Conservation (phyloP, 2,329 filamentous ascomycete genomes). For the Clonostachys sp. region DNA sequence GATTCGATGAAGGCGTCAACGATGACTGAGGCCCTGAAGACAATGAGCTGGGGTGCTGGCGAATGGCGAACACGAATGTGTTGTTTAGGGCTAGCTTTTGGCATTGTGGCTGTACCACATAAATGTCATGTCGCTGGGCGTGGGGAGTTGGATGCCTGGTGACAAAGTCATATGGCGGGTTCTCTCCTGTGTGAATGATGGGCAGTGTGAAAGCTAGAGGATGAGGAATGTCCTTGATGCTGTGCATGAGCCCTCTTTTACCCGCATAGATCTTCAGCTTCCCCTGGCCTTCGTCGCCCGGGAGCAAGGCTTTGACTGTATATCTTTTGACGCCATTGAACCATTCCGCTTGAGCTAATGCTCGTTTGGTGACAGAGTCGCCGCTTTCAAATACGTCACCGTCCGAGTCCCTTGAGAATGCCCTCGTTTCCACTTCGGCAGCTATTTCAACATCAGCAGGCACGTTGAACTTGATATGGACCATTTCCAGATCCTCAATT, state of each 20-base stretch:
- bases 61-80: conserved; percentile 94
- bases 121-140: conserved; percentile 94
- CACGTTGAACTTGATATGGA: conserved; percentile 83
- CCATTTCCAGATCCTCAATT: conserved; percentile 89
- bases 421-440: conserved; percentile 84
- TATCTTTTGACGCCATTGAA: conserved; percentile 81
- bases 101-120: conserved; percentile 95
- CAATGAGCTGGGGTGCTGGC: conserved; percentile 74
- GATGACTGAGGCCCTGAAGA: conserved; percentile 21
- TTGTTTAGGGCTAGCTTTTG: conserved; percentile 86
- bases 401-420: conserved; percentile 76
- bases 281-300: conserved; percentile 86
- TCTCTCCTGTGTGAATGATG: conserved; percentile 84
- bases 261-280: conserved; percentile 90
- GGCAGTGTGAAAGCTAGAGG: conserved; percentile 86
- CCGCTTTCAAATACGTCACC: conserved; percentile 93
- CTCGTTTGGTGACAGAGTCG: conserved; percentile 78
- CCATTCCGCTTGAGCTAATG: conserved; percentile 90
- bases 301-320: conserved; percentile 86
- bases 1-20: conserved; percentile 41
- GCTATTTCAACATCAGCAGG: conserved; percentile 87
- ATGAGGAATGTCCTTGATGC: conserved; percentile 93
- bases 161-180: conserved; percentile 91
- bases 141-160: conserved; percentile 93
- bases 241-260: conserved; percentile 94